phyloP scores from a whole-genome alignment of 345 rosid species.

The Cardamine resedifolia region DNA sequence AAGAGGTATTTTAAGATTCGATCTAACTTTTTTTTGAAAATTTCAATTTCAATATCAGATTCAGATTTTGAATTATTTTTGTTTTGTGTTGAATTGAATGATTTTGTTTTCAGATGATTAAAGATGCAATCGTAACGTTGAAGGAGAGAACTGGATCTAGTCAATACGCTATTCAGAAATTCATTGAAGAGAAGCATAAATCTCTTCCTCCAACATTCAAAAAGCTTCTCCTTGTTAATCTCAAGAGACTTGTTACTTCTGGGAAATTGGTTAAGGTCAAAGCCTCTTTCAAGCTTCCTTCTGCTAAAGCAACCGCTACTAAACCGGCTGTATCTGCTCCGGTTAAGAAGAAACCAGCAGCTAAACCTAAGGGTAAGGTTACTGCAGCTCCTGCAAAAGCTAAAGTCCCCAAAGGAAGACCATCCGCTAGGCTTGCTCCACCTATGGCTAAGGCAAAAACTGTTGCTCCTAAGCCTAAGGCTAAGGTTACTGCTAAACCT shows the following conservation, averaged over 20 bases:
- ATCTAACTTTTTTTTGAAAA: background rate
- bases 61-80: background rate
- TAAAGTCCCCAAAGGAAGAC: conserved; percentile 39
- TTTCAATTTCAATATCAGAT: background rate
- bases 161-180: conserved; percentile 80
- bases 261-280: conserved; percentile 74
- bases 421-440: conserved; percentile 1
- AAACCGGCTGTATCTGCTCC: conserved; percentile 29
- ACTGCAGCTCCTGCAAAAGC: conserved; percentile 32
- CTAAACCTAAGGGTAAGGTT: conserved; percentile 38
- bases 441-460: conserved; percentile 35
- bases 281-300: conserved; percentile 65
- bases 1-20: conserved; percentile 48
- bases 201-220: conserved; percentile 57
- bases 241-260: conserved; percentile 67
- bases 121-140: conserved; percentile 62
- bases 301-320: conserved; percentile 33
- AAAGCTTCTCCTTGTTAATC: conserved; percentile 62
- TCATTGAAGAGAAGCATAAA: conserved; percentile 76
- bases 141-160: conserved; percentile 92
- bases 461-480: conserved; percentile 15
- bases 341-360: conserved; percentile 36
- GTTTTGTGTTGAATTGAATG: background rate
- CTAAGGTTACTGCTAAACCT: conserved; percentile 37
- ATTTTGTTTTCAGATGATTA: conserved; percentile 63